phyloP scores from a whole-genome alignment of 1,139 yeast genomes.

The Blastobotrys malaysiensis region DNA sequence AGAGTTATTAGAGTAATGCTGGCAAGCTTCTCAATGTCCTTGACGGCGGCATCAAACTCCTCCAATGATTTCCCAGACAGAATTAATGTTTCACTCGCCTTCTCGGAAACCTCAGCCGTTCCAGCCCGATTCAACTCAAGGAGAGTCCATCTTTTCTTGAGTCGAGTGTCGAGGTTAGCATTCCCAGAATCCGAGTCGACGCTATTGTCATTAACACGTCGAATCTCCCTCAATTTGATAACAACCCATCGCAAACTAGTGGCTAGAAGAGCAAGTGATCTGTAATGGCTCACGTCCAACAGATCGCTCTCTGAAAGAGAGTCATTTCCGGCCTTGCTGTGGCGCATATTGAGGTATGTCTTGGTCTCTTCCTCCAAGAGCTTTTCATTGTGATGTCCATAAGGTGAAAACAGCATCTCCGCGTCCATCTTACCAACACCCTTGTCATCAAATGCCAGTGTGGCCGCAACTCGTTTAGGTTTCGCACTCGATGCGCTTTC shows the following conservation, averaged over 20 bases:
- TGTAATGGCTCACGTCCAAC: conserved; percentile 22
- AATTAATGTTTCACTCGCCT: conserved; percentile 15
- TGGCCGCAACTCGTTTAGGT: conserved; percentile 8
- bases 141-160: conserved; percentile 31
- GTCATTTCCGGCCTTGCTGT: conserved; percentile 11
- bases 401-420: conserved; percentile 7
- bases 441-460: conserved; percentile 5
- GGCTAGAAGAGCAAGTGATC: conserved; percentile 21
- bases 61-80: conserved; percentile 38
- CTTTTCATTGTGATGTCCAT: conserved; percentile 10
- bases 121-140: conserved; percentile 23
- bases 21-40: conserved; percentile 44
- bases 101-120: conserved; percentile 12
- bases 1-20: conserved; percentile 50
- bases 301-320: conserved; percentile 17
- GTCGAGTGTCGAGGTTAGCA: conserved; percentile 18
- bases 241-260: conserved; percentile 27
- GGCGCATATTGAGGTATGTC: conserved; percentile 15
- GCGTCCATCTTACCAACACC: conserved; percentile 6
- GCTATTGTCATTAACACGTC: conserved; percentile 16
- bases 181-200: conserved; percentile 10
- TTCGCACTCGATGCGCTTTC: conserved; percentile 8
- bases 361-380: conserved; percentile 16
- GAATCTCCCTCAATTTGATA: conserved; percentile 19
- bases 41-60: conserved; percentile 46